These are phyloP conservation scores for Neocatenulostroma microsporum DNA, from an alignment of 2,329 filamentous ascomycete genomes.

Conservation along the genomic window DNA sequence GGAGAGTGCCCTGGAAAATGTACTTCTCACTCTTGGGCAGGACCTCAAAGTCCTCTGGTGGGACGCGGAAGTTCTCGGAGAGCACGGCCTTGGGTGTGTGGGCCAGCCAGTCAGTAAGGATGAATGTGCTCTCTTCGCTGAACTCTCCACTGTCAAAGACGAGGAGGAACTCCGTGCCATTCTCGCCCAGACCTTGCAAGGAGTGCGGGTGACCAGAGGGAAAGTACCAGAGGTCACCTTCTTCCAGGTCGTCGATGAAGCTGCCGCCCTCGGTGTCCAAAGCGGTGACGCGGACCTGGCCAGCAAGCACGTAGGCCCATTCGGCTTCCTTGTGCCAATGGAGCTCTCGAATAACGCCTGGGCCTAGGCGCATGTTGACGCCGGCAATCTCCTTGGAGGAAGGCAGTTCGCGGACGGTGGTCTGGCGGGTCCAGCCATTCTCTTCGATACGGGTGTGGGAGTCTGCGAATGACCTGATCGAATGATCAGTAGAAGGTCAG, in stretches of 20 bases:
- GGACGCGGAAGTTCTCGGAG: constrained; percentile 38
- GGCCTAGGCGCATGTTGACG: constrained; percentile 60
- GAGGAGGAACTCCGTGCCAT: constrained; percentile 52
- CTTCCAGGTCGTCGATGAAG: constrained; percentile 43
- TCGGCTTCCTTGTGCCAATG: constrained; percentile 53
- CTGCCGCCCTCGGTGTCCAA: constrained; percentile 46
- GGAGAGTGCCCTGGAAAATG: constrained; percentile 41
- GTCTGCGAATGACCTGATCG: no score
- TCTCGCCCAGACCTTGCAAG: constrained; percentile 38
- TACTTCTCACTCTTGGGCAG: constrained; percentile 34
- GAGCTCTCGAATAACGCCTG: constrained; percentile 57
- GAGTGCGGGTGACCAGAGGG: constrained; percentile 36
- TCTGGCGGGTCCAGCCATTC: constrained; percentile 52
- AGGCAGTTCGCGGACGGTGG: constrained; percentile 57
- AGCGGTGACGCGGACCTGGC: constrained; percentile 44
- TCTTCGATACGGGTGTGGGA: constrained; percentile 55
- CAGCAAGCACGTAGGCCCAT: constrained; percentile 49
- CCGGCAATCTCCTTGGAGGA: constrained; percentile 58
- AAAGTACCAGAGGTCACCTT: constrained; percentile 51
- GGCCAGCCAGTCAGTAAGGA: constrained; percentile 27
- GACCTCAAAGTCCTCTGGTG: constrained; percentile 31
- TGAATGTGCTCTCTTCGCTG: constrained; percentile 51
- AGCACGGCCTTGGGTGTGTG: constrained; percentile 30
- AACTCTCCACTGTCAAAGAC: constrained; percentile 54
- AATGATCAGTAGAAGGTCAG: background rate